phyloP scores from a whole-genome alignment of 352 stramenopile genomes.

The Phytophthora rubi region DNA sequence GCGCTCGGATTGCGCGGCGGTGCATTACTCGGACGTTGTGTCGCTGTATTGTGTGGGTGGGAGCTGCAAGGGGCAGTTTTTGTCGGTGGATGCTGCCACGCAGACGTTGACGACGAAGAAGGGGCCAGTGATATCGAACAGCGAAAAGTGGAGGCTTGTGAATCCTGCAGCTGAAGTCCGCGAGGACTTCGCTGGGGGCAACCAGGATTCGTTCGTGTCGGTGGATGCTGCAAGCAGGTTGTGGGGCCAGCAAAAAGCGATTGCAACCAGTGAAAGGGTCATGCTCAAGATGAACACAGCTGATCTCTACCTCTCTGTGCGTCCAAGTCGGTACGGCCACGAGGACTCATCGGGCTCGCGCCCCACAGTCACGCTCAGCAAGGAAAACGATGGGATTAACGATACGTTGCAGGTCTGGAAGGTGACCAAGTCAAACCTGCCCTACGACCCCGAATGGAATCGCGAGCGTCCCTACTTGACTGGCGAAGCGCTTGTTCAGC shows the following conservation, averaged over 20 bases:
- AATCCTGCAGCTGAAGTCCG: constrained; percentile 47
- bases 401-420: constrained; percentile 78
- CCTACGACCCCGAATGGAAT: constrained; percentile 88
- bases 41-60: constrained; percentile 79
- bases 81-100: constrained; percentile 70
- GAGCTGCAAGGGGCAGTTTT: constrained; percentile 71
- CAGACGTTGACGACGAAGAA: constrained; percentile 73
- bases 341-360: constrained; percentile 11
- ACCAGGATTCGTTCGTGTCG: constrained; percentile 51
- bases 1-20: constrained; percentile 66
- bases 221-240: constrained; percentile 48
- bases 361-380: constrained; percentile 49
- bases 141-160: constrained; percentile 82
- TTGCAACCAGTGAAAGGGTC: constrained; percentile 76
- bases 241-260: constrained; percentile 64
- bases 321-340: constrained; percentile 25
- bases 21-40: constrained; percentile 80
- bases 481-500: constrained; percentile 63
- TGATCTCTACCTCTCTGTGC: constrained; percentile 63
- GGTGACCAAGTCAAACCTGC: constrained; percentile 87
- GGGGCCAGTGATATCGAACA: constrained; percentile 76
- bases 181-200: constrained; percentile 28
- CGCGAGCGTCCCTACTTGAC: constrained; percentile 83
- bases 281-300: constrained; percentile 73
- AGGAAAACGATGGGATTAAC: constrained; percentile 56